Base-by-base conservation (phyloP, 75 land plant species). In the Azolla pinnata region DNA sequence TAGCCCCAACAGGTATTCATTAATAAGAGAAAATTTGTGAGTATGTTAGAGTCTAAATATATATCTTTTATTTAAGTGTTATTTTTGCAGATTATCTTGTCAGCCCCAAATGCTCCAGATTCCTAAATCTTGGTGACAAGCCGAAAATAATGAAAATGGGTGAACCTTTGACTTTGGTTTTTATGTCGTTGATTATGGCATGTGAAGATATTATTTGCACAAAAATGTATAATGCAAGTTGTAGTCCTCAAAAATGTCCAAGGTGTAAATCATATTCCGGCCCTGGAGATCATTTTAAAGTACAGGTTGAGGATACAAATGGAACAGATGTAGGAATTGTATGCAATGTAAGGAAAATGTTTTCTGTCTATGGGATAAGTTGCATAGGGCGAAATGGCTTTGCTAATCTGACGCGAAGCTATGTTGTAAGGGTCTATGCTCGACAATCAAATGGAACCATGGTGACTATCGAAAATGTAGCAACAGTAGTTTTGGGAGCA, bases 51-150 rank as follows among this genome's bases (percentile, higher is more conserved):
- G n/a, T n/a, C n/a, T n/a, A n/a, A n/a, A n/a, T n/a, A n/a, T n/a
- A n/a, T n/a, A n/a, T n/a, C n/a, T n/a, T n/a, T n/a, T n/a, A n/a
- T n/a, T n/a, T n/a, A n/a, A n/a, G n/a, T n/a, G n/a, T n/a, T n/a
- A n/a, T n/a, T n/a, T 52, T 23, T 23, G 54, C 54, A 52, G 54
- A 52, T 26, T 52, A 52, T 27, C 27, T 14, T 27, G 29, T 52
- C 5, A 52, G 54, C 54, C 24, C 54, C 2, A 26, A 52, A 52
- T 52, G 54, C 54, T 52, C 54, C 1, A 19, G 2, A 3, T 25
- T 52, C 10, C 28, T 52, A 10, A 24, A 52, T n/a, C n/a, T n/a
- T 52, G 54, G 29, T 19, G 27, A 27, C 14, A 23, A 23, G 4
- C 18, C 2, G 24, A 2, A 3, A 25, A 23, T 52, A 25, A 25